Evolutionary conservation across 1,284 basidiomycete genomes (phyloP).

Genomic region (Leccinum pachyderme): DNA sequence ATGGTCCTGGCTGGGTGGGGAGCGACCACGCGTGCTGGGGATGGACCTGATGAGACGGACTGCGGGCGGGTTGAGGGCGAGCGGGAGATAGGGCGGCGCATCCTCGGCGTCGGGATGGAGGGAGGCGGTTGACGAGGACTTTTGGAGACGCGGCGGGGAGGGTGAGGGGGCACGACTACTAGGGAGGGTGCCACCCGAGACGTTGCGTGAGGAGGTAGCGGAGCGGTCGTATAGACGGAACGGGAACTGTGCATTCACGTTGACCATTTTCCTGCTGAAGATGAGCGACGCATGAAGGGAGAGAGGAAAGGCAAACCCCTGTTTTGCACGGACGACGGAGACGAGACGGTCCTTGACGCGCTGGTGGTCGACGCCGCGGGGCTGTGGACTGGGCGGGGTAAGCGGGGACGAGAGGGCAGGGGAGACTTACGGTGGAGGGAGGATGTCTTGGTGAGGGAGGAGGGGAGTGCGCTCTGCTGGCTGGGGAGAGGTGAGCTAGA

Average conservation of each 20-base stretch:
- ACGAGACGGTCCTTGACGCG: slow-evolving; percentile 53
- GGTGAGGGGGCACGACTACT: slow-evolving; percentile 23
- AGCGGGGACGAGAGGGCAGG: not conserved
- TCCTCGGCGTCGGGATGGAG: slow-evolving; percentile 25
- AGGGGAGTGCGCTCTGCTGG: slow-evolving; percentile 28
- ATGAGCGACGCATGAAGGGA: not conserved
- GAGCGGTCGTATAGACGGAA: slow-evolving; percentile 60
- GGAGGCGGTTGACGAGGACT: slow-evolving; percentile 23
- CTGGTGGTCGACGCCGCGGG: slow-evolving; percentile 46
- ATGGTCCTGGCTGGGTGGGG: not conserved
- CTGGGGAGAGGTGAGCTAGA: slow-evolving; percentile 11
- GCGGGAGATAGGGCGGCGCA: slow-evolving; percentile 9
- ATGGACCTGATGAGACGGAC: slow-evolving; percentile 25
- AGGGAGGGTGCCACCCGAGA: slow-evolving; percentile 24
- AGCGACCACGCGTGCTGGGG: slow-evolving; percentile 22
- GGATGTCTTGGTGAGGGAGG: slow-evolving; percentile 27
- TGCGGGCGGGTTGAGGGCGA: not conserved
- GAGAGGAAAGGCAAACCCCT: slow-evolving; percentile 45
- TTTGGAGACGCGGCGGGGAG: slow-evolving; percentile 23
- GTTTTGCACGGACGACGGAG: slow-evolving; percentile 59
- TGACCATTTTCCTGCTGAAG: slow-evolving; percentile 65
- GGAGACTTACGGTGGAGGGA: slow-evolving; percentile 25
- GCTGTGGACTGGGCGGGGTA: slow-evolving; percentile 25
- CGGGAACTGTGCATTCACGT: slow-evolving; percentile 58
- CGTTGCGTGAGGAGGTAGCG: slow-evolving; percentile 37